Evolutionary conservation across 306 rosid species (phyloP), one percentile per base, ranked within the genome.

Genomic region (Medicago ruthenica): DNA sequence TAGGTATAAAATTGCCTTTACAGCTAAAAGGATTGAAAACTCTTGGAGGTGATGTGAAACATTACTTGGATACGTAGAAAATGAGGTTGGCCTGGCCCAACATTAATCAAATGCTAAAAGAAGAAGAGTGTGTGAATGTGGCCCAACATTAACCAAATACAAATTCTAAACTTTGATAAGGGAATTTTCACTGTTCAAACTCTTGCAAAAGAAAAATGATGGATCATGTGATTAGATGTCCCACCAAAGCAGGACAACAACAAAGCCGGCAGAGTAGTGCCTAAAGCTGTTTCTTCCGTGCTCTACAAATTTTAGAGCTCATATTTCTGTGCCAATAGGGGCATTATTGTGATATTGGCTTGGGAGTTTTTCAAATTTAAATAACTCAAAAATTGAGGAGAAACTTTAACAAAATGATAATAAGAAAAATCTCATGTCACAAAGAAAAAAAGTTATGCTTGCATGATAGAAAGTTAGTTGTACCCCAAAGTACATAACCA

Each of bases 1-100:
- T 85, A 80, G 88, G 88, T 83, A 83, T 76, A 48, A 79, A 67
- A 76, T 59, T 72, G 70, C 48, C 87, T 83, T 87, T 79, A 85
- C 91, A 85, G 81, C 91, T 77, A 83, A 62, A 67, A 79, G 61
- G 64, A 24, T 62, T 62, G 76, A 16, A 73, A 73, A 54, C 57
- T 72, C 79, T 66, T 65, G 76, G 20, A 42, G 14, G 59, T 72
- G 69, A 48, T 39, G 36, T 44, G 64, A 55, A 69, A 55, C 55
- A 68, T 63, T 78, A 44, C 63, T 74, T 53, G 70, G 9, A 71
- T 71, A 54, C 50, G 61, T 54, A 71, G 76, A 18, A 70, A 51
- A 36, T 71, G 76, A 20, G 65, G 51, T 20, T 55, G 66, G 76
- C 39, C 42, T 31, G 67, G 12, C 40, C 64, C 62, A 55, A 48